phyloP scores from a whole-genome alignment of 2,329 filamentous ascomycete species.

The Corniculantispora saksenae region DNA sequence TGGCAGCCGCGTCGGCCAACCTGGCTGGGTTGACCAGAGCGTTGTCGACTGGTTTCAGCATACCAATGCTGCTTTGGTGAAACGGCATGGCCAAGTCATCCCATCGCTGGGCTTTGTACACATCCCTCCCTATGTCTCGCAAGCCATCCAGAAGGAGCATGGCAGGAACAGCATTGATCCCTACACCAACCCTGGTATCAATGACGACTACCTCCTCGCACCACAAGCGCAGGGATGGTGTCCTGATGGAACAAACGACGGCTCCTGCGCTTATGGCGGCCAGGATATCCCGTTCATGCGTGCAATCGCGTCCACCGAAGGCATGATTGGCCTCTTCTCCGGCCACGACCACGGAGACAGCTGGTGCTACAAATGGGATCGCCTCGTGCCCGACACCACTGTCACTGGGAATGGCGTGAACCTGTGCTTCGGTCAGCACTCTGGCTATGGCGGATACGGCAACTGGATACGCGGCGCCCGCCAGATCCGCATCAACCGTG shows the following conservation, averaged over 20 bases:
- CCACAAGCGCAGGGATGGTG: slow-evolving; percentile 49
- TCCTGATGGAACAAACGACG: slow-evolving; percentile 37
- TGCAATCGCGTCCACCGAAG: slow-evolving; percentile 54
- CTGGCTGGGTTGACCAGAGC: slow-evolving; percentile 47
- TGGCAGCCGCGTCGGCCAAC: slow-evolving; percentile 35
- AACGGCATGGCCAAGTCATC: slow-evolving; percentile 35
- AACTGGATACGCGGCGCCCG: slow-evolving; percentile 62
- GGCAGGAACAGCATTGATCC: slow-evolving; percentile 35
- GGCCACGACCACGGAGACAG: slow-evolving; percentile 68
- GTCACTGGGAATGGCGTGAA: slow-evolving; percentile 46
- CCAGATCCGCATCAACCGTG: slow-evolving; percentile 52
- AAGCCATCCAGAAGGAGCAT: slow-evolving; percentile 37
- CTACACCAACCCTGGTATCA: slow-evolving; percentile 45
- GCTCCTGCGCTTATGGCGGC: slow-evolving; percentile 44
- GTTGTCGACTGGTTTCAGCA: slow-evolving; percentile 48
- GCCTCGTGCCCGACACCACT: slow-evolving; percentile 34
- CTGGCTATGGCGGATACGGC: slow-evolving; percentile 71
- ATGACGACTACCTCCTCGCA: slow-evolving; percentile 44
- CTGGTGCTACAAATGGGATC: slow-evolving; percentile 57
- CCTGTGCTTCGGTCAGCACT: slow-evolving; percentile 63
- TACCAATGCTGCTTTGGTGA: slow-evolving; percentile 32
- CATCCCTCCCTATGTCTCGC: slow-evolving; percentile 47
- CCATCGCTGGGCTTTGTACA: slow-evolving; percentile 52
- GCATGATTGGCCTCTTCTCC: slow-evolving; percentile 59
- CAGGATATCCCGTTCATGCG: slow-evolving; percentile 65